These are phyloP conservation scores for Paecilomyces sp. DNA, from an alignment of 2,329 filamentous ascomycete species.

Conservation along the genomic window DNA sequence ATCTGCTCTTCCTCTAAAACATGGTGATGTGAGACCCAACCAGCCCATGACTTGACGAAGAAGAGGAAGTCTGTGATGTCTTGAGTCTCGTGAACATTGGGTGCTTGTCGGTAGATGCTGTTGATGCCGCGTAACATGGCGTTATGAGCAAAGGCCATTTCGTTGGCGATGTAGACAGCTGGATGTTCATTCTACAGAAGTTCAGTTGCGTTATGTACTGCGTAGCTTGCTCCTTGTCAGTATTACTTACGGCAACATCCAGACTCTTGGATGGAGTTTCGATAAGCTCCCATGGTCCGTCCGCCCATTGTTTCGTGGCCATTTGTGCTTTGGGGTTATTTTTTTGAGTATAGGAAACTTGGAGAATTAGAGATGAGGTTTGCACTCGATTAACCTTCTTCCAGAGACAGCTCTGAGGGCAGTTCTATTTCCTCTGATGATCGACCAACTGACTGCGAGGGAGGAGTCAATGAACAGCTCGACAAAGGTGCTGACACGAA, in stretches of 20 bases:
- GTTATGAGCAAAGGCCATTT: slow-evolving; percentile 2
- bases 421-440: background rate
- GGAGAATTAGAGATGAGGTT: background rate
- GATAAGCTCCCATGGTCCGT: background rate
- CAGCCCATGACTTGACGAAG: background rate
- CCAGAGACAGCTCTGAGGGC: background rate
- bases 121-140: slow-evolving; percentile 2
- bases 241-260: background rate
- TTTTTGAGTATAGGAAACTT: background rate
- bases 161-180: slow-evolving; percentile 1
- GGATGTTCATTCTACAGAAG: background rate
- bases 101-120: slow-evolving; percentile 2
- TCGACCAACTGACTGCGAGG: background rate
- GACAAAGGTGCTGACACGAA: background rate
- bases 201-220: background rate
- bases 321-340: background rate
- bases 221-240: background rate
- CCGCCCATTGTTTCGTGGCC: background rate
- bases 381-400: background rate
- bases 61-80: slow-evolving; percentile 1
- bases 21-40: background rate
- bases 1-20: slow-evolving; percentile 1
- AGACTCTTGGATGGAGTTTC: background rate
- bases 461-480: background rate
- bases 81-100: background rate